Conservation (phyloP, 2,329 filamentous ascomycete species). For the Trichoderma simmonsii region DNA sequence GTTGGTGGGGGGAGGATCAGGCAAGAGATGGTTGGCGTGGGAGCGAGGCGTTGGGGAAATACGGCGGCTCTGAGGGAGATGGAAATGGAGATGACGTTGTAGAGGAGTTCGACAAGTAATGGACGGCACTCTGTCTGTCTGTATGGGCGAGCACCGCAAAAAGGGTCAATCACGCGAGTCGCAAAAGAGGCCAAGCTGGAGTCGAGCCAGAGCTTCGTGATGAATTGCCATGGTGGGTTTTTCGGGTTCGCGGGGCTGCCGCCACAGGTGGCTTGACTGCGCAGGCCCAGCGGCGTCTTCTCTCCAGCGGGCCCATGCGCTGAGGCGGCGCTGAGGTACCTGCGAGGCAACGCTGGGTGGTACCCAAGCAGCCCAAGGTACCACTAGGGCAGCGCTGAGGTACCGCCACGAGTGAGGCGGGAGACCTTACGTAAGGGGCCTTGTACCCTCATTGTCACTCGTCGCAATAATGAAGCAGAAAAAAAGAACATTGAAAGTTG, state of each 20-base stretch:
- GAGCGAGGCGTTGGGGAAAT: neutral
- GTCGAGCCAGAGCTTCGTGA: slow-evolving; percentile 3
- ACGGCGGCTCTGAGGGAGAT: neutral
- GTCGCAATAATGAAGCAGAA: too few relatives aligned
- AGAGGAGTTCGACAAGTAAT: neutral
- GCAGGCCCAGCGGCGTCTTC: neutral
- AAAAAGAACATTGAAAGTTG: too few relatives aligned
- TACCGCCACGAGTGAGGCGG: neutral
- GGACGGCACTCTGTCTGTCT: neutral
- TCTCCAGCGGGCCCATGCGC: neutral
- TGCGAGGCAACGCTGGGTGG: neutral
- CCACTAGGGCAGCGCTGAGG: neutral
- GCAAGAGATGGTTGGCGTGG: neutral
- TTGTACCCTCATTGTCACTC: too few relatives aligned
- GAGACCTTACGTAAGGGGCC: too few relatives aligned
- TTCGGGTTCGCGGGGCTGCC: slow-evolving; percentile 16
- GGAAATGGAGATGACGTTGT: neutral
- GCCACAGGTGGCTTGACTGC: slow-evolving; percentile 14
- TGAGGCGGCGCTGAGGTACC: neutral
- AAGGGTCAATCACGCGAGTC: neutral
- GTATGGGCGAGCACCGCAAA: neutral
- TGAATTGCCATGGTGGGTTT: slow-evolving; percentile 11
- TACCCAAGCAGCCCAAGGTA: neutral
- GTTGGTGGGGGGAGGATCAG: slow-evolving; percentile 16
- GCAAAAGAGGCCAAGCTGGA: neutral